Conservation (phyloP, 2,329 filamentous ascomycete genomes). For the Colletotrichum higginsianum region DNA sequence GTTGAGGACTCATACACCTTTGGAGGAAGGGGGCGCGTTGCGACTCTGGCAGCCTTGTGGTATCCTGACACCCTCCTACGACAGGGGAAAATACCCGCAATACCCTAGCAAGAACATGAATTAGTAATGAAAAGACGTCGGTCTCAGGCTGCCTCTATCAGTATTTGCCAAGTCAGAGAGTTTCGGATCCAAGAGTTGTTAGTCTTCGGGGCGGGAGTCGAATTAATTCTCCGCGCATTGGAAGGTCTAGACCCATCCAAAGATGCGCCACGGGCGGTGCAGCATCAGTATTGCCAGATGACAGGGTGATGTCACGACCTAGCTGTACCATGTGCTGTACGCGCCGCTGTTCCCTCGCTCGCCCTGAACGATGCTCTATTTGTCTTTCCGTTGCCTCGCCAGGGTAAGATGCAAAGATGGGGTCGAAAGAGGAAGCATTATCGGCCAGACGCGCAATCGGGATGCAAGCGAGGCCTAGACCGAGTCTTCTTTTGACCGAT, state of each 20-base stretch:
- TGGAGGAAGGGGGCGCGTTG: neutral
- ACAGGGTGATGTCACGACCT: slow-evolving; percentile 22
- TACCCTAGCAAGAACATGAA: neutral
- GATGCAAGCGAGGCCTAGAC: neutral
- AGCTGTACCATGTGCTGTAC: neutral
- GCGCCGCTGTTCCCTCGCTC: neutral
- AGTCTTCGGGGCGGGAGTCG: neutral
- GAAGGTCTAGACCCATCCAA: neutral
- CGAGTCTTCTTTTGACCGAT: neutral
- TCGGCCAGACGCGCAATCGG: neutral
- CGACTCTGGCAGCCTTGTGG: too few relatives aligned
- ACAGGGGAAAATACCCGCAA: neutral
- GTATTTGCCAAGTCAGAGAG: neutral
- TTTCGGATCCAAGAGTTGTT: neutral
- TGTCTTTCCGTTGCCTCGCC: neutral
- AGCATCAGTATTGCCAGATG: too few relatives aligned
- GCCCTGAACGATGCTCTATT: neutral
- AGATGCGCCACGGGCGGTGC: neutral
- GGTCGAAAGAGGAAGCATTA: neutral
- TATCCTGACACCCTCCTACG: neutral
- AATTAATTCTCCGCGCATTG: neutral
- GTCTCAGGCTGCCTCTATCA: neutral
- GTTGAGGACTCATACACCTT: too few relatives aligned
- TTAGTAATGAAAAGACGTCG: neutral
- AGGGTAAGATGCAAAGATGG: too few relatives aligned